Evolutionary conservation across 768 basidiomycete genomes (phyloP).

Genomic region (Flagelloscypha sp.): DNA sequence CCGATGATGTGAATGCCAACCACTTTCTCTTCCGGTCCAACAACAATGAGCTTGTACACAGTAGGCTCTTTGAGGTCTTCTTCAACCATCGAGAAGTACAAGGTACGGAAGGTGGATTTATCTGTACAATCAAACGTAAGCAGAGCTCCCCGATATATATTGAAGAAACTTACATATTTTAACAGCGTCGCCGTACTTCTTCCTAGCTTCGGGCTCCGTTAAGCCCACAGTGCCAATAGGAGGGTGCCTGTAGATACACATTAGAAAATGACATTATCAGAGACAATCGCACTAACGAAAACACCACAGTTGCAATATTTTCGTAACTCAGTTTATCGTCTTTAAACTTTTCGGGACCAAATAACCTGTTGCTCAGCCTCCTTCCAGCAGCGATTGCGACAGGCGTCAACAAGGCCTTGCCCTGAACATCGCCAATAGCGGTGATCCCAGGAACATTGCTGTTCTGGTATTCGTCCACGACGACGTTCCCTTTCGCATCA

Average conservation of each 20-base stretch:
- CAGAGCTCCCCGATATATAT: too few relatives aligned
- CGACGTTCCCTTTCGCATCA: conserved; percentile 72
- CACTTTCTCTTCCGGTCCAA: conserved; percentile 85
- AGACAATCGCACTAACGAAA: conserved; percentile 59
- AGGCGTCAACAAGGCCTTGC: conserved; percentile 89
- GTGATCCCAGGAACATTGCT: conserved; percentile 62
- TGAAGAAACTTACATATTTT: conserved; percentile 80
- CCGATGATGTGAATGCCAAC: conserved; percentile 96
- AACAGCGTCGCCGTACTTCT: conserved; percentile 80
- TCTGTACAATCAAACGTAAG: conserved; percentile 39
- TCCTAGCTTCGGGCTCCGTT: conserved; percentile 83
- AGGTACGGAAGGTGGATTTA: conserved; percentile 69
- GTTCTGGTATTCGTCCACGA: conserved; percentile 90
- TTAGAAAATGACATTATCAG: conserved; percentile 3
- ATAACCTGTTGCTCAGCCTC: conserved; percentile 81
- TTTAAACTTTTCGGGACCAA: conserved; percentile 81
- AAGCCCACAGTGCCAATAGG: conserved; percentile 93
- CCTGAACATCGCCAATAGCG: conserved; percentile 88
- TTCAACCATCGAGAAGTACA: conserved; percentile 89
- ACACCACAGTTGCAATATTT: conserved; percentile 92
- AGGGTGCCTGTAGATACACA: conserved; percentile 58
- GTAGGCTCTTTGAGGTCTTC: conserved; percentile 94
- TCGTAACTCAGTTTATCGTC: conserved; percentile 81
- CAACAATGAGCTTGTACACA: conserved; percentile 83
- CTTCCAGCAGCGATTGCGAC: conserved; percentile 97